Percentiles rank a stretch among this genome's conserved stretches.
Evolutionary conservation across 73 alveolate genomes (phyloP).

Genomic region (Tetrahymena elliotti): DNA sequence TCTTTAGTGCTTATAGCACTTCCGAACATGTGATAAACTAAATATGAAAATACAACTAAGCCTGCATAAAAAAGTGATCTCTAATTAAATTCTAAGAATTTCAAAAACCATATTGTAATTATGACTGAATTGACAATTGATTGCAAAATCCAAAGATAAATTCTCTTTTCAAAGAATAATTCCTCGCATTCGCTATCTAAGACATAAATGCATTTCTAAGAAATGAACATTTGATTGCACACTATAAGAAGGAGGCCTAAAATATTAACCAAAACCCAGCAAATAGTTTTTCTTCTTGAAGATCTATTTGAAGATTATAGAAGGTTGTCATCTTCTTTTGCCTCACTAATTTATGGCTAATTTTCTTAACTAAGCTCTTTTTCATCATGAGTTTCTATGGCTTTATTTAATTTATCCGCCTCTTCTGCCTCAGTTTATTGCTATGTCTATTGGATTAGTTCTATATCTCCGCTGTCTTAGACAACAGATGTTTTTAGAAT

Average conservation of each 20-base stretch:
- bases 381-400: not conserved
- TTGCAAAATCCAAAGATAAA: not conserved
- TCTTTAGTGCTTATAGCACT: not conserved
- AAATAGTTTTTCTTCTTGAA: not conserved
- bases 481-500: not conserved
- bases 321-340: not conserved
- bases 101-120: not conserved
- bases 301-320: not conserved
- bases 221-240: not conserved
- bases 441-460: not conserved
- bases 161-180: not conserved
- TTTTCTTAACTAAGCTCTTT: not conserved
- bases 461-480: not conserved
- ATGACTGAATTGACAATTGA: not conserved
- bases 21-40: not conserved
- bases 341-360: not conserved
- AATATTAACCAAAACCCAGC: not conserved
- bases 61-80: not conserved
- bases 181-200: not conserved
- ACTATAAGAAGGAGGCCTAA: not conserved
- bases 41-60: not conserved
- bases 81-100: not conserved
- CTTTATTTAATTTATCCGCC: no score
- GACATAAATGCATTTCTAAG: not conserved
- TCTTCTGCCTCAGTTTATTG: not conserved